These are phyloP conservation scores for Monosporascus sp. DNA, from an alignment of 2,329 filamentous ascomycete species.

Conservation along the genomic window DNA sequence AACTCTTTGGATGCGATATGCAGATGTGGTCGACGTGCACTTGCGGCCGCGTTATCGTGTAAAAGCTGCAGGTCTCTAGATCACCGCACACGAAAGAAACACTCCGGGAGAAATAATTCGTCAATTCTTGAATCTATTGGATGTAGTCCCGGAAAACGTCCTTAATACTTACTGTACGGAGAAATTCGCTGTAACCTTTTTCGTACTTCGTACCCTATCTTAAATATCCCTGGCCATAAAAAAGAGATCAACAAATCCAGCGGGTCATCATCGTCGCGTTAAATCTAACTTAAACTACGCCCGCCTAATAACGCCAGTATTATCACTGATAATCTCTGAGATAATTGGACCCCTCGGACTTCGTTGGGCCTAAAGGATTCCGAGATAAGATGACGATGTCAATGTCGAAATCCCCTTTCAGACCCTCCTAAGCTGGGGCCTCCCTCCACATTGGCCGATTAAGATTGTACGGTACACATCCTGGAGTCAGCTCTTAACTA, in stretches of 20 bases:
- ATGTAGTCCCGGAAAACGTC: neutral
- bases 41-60: neutral
- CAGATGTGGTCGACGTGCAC: neutral
- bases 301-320: too few species aligned
- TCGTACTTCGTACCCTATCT: too few species aligned
- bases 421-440: neutral
- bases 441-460: neutral
- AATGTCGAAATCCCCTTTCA: neutral
- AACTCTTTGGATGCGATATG: too few species aligned
- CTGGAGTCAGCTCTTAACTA: too few species aligned
- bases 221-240: too few species aligned
- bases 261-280: too few species aligned
- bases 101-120: neutral
- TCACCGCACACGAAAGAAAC: neutral
- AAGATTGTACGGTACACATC: neutral
- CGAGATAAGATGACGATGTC: neutral
- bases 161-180: neutral
- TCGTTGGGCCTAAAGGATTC: too few species aligned
- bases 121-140: neutral
- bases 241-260: too few species aligned
- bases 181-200: neutral
- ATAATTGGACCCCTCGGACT: too few species aligned
- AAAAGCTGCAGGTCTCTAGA: neutral
- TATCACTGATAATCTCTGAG: too few species aligned
- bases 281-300: too few species aligned